Base-by-base conservation (phyloP, 371 early-diverging fungal species). In the Capniomyces stellatus region DNA sequence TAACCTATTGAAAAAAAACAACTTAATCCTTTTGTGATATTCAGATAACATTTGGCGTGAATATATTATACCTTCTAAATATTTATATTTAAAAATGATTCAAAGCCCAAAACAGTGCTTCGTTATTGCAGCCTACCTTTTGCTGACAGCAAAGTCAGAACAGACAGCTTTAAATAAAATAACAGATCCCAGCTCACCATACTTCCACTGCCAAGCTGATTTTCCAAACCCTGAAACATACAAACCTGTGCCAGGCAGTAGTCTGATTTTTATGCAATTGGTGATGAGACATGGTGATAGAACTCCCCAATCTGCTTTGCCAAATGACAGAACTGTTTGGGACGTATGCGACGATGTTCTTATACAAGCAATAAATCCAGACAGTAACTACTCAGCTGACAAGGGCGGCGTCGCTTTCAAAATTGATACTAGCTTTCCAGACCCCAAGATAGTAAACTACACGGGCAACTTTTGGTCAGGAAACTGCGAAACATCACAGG, bases 401-500 rank as follows among this genome's bases (percentile, higher is more conserved):
- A 28, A 29, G 2, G 21, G 25, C 8, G 30, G 30, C 28, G n/a
- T n/a, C 8, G n/a, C 49, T 27, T 2, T 27, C 6, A 28, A 30
- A 10, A 13, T 49, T n/a, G 28, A 49, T n/a, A 29, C n/a, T 49
- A n/a, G 3, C 8, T 10, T 8, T 18, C 30, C 49, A 27, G 28
- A 49, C 21, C 3, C 15, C 18, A 8, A 4, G 6, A 4, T 4
- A 29, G 10, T 6, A 15, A 35, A 6, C 35, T 15, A 15, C 6
- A 6, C 35, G 10, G 15, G 15, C 15, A 35, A 10, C 15, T 35
- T 35, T 22, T 69, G 63, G 69, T 21, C 49, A 12, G 71, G 71
- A 25, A 54, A 59, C 13, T 72, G 72, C 46, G 60, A 61, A 23
- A 29, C 39, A 2, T 72, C 73, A n/a, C 71, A 77, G 52, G 59